phyloP scores from a whole-genome alignment of 1,284 basidiomycete species.

The Trichosporon faecale region DNA sequence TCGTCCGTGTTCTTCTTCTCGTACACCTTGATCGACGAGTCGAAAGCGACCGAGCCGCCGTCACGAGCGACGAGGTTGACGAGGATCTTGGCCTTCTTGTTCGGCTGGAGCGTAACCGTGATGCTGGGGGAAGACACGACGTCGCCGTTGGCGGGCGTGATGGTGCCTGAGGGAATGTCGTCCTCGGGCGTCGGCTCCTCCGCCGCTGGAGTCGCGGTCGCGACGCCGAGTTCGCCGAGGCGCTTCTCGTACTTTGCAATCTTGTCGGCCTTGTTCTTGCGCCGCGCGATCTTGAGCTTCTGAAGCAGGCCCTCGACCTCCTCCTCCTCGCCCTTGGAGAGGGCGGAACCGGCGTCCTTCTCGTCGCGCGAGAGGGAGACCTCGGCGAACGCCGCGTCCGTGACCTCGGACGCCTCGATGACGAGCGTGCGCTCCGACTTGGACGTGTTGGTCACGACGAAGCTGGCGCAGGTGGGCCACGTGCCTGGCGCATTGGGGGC shows the following conservation, averaged over 20 bases:
- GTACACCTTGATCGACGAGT: conserved; percentile 35
- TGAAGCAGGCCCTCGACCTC: conserved; percentile 56
- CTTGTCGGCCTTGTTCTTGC: conserved; percentile 57
- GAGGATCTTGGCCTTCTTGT: conserved; percentile 45
- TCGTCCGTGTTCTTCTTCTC: conserved; percentile 51
- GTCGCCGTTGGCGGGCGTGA: conserved; percentile 16
- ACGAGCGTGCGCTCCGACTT: conserved; percentile 53
- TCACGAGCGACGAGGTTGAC: conserved; percentile 33
- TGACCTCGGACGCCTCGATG: conserved; percentile 37
- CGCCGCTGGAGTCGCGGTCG: conserved; percentile 18
- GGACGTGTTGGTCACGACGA: conserved; percentile 54
- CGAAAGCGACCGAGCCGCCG: conserved; percentile 12
- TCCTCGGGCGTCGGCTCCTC: conserved; percentile 3
- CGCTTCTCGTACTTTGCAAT: conserved; percentile 55
- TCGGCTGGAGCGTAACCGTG: conserved; percentile 39
- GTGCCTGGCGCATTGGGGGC: conserved; percentile 26
- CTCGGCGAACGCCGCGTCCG: conserved; percentile 19
- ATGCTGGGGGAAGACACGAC: conserved; percentile 11
- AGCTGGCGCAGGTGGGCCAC: conserved; percentile 36
- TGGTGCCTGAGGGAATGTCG: conserved; percentile 6
- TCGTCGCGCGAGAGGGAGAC: conserved; percentile 41
- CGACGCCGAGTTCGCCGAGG: conserved; percentile 52
- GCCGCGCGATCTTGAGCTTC: conserved; percentile 56
- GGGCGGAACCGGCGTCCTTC: conserved; percentile 43
- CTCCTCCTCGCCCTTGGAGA: conserved; percentile 56